Conservation (phyloP, 768 basidiomycete genomes). For the Tulasnella sp. region DNA sequence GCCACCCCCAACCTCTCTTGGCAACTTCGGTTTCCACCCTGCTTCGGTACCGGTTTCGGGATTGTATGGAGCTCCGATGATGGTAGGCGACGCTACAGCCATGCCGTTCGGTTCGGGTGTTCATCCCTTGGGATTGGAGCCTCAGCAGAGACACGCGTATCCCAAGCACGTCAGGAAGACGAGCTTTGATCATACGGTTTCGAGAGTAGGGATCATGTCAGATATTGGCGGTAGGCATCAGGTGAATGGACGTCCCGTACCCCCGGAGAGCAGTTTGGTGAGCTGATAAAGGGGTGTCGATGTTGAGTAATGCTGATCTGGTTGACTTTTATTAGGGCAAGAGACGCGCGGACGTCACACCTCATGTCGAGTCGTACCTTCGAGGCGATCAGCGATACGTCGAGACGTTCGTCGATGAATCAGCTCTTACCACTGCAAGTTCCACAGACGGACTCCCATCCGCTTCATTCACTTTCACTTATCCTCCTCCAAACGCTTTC, state of each 20-base stretch:
- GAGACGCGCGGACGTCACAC: slow-evolving; percentile 68
- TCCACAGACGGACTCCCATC: slow-evolving; percentile 15
- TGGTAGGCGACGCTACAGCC: not conserved
- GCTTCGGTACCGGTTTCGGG: slow-evolving; percentile 20
- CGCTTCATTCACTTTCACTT: slow-evolving; percentile 25
- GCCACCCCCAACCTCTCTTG: not conserved
- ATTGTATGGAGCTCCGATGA: slow-evolving; percentile 14
- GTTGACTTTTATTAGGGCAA: slow-evolving; percentile 44
- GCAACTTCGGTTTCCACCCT: slow-evolving; percentile 11
- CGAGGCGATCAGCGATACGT: slow-evolving; percentile 63
- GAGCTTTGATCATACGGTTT: slow-evolving; percentile 90
- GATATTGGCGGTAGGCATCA: slow-evolving; percentile 59
- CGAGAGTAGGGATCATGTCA: slow-evolving; percentile 45
- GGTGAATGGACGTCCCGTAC: slow-evolving; percentile 70
- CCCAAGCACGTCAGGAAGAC: slow-evolving; percentile 89
- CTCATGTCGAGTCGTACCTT: slow-evolving; percentile 73
- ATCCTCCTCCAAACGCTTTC: slow-evolving; percentile 22
- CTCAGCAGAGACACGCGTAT: slow-evolving; percentile 42
- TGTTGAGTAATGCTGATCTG: not conserved
- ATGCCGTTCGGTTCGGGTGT: slow-evolving; percentile 1
- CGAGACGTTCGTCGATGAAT: not conserved
- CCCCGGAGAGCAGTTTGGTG: slow-evolving; percentile 34
- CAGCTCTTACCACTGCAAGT: not conserved
- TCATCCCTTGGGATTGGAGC: slow-evolving; percentile 12
- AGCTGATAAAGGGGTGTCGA: not conserved